Percentiles rank a stretch among this genome's conserved stretches.
phyloP scores from a whole-genome alignment of 306 rosid species.

The Fragaria nilgerrensis region DNA sequence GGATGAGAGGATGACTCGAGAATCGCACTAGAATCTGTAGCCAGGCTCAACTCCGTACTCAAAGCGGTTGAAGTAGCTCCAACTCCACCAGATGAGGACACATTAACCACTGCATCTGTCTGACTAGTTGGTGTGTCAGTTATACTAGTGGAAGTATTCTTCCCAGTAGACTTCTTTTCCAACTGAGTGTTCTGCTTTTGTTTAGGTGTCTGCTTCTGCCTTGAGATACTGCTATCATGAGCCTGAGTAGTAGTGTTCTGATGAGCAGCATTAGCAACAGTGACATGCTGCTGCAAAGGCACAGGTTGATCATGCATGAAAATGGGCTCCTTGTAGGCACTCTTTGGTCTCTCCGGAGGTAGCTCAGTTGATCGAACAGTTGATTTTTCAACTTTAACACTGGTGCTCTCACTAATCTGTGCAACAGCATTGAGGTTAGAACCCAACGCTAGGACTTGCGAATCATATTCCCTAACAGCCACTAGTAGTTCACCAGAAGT shows the following conservation, averaged over 20 bases:
- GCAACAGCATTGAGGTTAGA: constrained; percentile 30
- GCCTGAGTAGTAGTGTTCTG: constrained; percentile 34
- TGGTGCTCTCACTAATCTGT: constrained; percentile 34
- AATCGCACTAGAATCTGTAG: constrained; percentile 34
- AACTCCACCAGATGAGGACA: constrained; percentile 35
- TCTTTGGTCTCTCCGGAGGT: constrained; percentile 33
- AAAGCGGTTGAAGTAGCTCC: constrained; percentile 32
- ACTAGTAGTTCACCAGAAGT: constrained; percentile 32
- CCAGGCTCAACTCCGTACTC: constrained; percentile 30
- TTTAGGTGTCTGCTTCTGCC: constrained; percentile 60
- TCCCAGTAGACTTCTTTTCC: constrained; percentile 43
- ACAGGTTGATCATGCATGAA: constrained; percentile 35
- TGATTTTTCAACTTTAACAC: constrained; percentile 31
- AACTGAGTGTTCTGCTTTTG: constrained; percentile 54
- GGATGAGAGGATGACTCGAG: constrained; percentile 45
- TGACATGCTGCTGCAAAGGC: constrained; percentile 48
- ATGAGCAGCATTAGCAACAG: constrained; percentile 34
- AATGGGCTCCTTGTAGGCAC: constrained; percentile 36
- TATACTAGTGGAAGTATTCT: constrained; percentile 32
- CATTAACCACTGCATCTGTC: constrained; percentile 32
- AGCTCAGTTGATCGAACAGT: constrained; percentile 35
- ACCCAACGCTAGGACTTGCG: constrained; percentile 26
- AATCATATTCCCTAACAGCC: constrained; percentile 32
- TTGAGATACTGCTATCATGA: constrained; percentile 47
- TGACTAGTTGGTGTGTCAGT: constrained; percentile 36